Conservation (phyloP, 352 stramenopile species). For the Pythium aristosporum region DNA sequence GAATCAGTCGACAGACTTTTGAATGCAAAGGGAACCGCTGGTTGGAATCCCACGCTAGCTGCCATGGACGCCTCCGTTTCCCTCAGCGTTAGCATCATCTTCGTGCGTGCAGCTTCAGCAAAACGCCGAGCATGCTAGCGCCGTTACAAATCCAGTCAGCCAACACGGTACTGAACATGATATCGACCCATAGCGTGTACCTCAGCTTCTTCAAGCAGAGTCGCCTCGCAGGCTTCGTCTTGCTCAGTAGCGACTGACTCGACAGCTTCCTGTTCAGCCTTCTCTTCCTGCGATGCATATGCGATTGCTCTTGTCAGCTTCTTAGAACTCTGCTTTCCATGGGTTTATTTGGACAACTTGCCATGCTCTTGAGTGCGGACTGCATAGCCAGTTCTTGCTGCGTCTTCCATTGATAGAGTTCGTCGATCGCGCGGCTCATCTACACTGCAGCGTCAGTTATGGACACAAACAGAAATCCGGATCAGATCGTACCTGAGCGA, state of each 20-base stretch:
- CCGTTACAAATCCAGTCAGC: background rate
- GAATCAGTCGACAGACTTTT: too few relatives aligned
- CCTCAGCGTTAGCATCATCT: constrained; percentile 3
- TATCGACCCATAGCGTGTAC: background rate
- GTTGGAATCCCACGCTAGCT: background rate
- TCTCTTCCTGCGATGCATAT: background rate
- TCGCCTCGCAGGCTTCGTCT: background rate
- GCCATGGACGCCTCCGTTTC: constrained; percentile 3
- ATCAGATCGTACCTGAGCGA: constrained; percentile 33
- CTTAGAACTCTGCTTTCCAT: background rate
- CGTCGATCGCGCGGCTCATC: constrained; percentile 49
- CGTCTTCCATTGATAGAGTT: constrained; percentile 41
- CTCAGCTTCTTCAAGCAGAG: constrained; percentile 1
- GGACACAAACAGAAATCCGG: background rate
- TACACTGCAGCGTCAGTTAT: constrained; percentile 8
- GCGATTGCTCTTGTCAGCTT: background rate
- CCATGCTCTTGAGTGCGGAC: constrained; percentile 22
- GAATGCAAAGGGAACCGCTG: too few relatives aligned
- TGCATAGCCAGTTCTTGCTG: constrained; percentile 30
- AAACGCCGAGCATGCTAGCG: constrained; percentile 1
- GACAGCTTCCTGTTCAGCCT: background rate
- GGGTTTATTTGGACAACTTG: background rate
- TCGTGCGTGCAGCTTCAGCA: constrained; percentile 1
- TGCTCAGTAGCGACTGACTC: background rate
- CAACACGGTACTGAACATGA: background rate